A percentile compares a stretch with the other conserved stretches of the same genome.
phyloP scores from a whole-genome alignment of 164 flowering plant genomes.

The Stephania cephalantha region DNA sequence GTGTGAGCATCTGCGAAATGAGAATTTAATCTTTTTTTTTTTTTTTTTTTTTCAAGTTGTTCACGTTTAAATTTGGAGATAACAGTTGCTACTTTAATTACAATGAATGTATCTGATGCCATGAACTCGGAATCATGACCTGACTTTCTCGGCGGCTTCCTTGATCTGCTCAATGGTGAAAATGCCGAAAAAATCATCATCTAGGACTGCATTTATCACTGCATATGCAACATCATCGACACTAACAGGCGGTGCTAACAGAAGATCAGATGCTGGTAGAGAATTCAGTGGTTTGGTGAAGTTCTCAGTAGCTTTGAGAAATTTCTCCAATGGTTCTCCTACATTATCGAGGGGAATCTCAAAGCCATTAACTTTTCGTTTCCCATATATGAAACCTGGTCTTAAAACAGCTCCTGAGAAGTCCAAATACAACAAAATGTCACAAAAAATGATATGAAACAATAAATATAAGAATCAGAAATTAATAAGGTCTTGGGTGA shows the following conservation, averaged over 20 bases:
- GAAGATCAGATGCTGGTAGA: constrained; percentile 84
- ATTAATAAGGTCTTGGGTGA: neutral
- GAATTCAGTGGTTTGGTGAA: constrained; percentile 64
- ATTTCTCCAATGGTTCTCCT: constrained; percentile 79
- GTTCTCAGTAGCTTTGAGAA: constrained; percentile 55
- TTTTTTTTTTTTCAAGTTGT: neutral
- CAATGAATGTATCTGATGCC: neutral
- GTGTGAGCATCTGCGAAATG: too few relatives aligned
- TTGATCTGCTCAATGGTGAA: constrained; percentile 92
- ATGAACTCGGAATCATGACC: constrained; percentile 25
- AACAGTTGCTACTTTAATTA: neutral
- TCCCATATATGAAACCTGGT: constrained; percentile 95
- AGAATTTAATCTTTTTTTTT: too few relatives aligned
- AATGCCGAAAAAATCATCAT: constrained; percentile 83
- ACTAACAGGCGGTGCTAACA: constrained; percentile 85
- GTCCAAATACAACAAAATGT: neutral
- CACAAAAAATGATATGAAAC: neutral
- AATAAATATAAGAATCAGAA: neutral
- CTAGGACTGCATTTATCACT: constrained; percentile 60
- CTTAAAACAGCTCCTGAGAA: constrained; percentile 77
- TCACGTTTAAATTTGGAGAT: neutral
- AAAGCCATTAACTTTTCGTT: constrained; percentile 63
- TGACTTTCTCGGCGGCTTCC: constrained; percentile 79
- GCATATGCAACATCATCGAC: constrained; percentile 89
- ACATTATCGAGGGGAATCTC: constrained; percentile 87